Base-by-base conservation (phyloP, 257 asterid species). In the Solanum paucissectum region DNA sequence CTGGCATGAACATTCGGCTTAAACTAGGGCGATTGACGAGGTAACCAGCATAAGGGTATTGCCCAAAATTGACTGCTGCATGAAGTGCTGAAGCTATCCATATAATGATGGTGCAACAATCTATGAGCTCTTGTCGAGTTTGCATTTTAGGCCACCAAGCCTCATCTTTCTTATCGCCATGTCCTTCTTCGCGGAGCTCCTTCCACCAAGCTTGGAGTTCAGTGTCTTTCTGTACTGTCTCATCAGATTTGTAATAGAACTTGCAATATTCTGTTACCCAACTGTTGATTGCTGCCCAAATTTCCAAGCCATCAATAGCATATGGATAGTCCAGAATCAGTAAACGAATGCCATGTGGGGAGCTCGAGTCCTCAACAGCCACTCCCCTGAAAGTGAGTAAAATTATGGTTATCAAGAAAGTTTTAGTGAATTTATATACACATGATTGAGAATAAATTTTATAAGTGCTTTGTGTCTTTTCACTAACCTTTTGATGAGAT, bases 121-220 rank as follows among this genome's bases (percentile, higher is more conserved):
- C 90, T 23, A 91, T 84, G 23, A 96, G 92, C 12, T 93, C 98
- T 34, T 90, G 25, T 0, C 84, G 42, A 37, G 95, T 93, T 55
- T 90, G 91, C 98, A 95, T 93, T 88, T 93, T 84, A 12, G 95
- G 95, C 99, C 99, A 96, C 97, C 98, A 95, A 2, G 90, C 90
- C 86, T 92, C 96, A 29, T 94, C 88, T 87, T 90, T 95, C 92
- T 93, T 93, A 91, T 95, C 99, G 0, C 90, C 95, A 0, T 96
- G 98, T 25, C 98, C 98, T 87, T 91, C 83, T 87, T 95, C 94
- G 37, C 93, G 91, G 6, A 92, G 7, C 60, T 95, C 98, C 12
- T 91, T 91, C 99, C 99, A 94, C 98, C 99, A 96, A 20, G 90
- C 89, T 75, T 95, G 98, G 23, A 96, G 93, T 90, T 96, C 98